Conservation (phyloP, 768 basidiomycete species). For the Lentinula aciculospora region DNA sequence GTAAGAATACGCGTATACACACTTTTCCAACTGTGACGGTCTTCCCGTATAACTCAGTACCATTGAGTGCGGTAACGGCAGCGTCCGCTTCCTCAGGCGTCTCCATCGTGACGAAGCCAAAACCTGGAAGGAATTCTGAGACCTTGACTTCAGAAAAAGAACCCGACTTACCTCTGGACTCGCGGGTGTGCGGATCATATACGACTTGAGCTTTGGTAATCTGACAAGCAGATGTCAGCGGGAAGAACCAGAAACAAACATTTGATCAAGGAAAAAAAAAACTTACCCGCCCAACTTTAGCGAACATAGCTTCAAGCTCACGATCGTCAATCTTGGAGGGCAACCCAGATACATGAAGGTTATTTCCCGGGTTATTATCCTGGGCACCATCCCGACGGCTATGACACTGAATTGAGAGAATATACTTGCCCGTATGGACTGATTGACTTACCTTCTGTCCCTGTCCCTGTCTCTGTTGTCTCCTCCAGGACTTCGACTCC, state of each 20-base stretch:
- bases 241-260: not conserved
- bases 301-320: constrained; percentile 84
- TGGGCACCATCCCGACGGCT: constrained; percentile 37
- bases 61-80: constrained; percentile 78
- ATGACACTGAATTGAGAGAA: constrained; percentile 18
- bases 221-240: constrained; percentile 28
- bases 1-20: constrained; percentile 4
- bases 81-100: constrained; percentile 86
- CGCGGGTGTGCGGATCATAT: constrained; percentile 67
- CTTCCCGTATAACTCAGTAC: constrained; percentile 84
- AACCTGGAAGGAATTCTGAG: constrained; percentile 16
- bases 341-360: constrained; percentile 56
- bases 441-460: constrained; percentile 47
- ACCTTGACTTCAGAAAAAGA: constrained; percentile 74
- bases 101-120: constrained; percentile 80
- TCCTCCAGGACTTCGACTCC: constrained; percentile 67
- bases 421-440: constrained; percentile 7
- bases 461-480: constrained; percentile 5
- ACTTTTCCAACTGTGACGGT: constrained; percentile 84
- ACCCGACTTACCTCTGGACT: constrained; percentile 40
- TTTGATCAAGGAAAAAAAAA: not conserved
- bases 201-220: constrained; percentile 67
- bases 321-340: constrained; percentile 65
- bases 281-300: constrained; percentile 81
- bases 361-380: constrained; percentile 57